phyloP scores from a whole-genome alignment of 1,284 basidiomycete species.

The Austroboletus rostrupii region DNA sequence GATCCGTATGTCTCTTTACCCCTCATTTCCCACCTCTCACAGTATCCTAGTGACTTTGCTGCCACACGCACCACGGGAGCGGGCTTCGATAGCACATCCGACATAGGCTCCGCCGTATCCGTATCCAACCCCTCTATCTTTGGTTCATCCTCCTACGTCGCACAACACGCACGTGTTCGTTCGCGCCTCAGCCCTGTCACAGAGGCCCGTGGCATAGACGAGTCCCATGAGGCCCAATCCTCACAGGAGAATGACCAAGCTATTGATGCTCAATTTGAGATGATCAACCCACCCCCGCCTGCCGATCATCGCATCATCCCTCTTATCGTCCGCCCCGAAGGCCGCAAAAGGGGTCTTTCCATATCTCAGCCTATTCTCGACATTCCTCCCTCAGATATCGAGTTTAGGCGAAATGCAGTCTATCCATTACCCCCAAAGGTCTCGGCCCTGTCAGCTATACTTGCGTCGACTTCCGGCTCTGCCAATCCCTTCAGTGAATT shows the following conservation, averaged over 20 bases:
- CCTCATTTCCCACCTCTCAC: neutral
- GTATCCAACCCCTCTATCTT: constrained; percentile 49
- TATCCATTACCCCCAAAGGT: constrained; percentile 36
- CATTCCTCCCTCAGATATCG: constrained; percentile 30
- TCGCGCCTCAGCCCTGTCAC: constrained; percentile 66
- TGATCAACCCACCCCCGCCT: constrained; percentile 35
- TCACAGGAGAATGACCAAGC: constrained; percentile 24
- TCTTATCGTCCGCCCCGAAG: constrained; percentile 17
- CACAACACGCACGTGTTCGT: constrained; percentile 37
- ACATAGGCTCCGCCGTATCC: constrained; percentile 49
- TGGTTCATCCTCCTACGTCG: constrained; percentile 43
- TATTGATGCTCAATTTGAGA: constrained; percentile 44
- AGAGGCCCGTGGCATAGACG: constrained; percentile 38
- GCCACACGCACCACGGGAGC: constrained; percentile 43
- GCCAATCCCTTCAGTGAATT: constrained; percentile 79
- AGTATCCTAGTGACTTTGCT: constrained; percentile 42
- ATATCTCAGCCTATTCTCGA: constrained; percentile 21
- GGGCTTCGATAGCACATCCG: constrained; percentile 55
- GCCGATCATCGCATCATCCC: constrained; percentile 14
- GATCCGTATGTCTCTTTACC: constrained; percentile 57
- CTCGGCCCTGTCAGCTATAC: constrained; percentile 65
- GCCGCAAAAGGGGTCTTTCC: constrained; percentile 27
- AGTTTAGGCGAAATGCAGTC: constrained; percentile 53
- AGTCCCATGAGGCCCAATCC: constrained; percentile 15
- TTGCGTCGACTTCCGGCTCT: constrained; percentile 54